Evolutionary conservation across 371 early-diverging fungal species (phyloP), one percentile per base, ranked within the genome.

Genomic region (Sporodiniella umbellata): DNA sequence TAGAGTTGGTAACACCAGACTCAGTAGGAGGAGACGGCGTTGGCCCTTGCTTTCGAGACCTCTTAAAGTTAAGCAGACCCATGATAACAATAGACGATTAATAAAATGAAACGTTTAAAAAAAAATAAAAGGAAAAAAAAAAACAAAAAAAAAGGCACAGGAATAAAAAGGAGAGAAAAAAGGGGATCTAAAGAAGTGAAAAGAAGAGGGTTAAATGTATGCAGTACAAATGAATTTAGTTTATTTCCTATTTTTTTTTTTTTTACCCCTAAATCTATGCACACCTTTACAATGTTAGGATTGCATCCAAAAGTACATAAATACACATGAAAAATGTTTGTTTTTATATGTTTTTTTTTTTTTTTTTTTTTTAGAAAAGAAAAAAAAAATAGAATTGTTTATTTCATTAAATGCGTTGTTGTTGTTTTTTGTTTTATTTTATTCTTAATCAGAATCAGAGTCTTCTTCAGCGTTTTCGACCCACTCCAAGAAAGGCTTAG

Each of bases 401-500:
- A n/a, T 45, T 45, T 45, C 10, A 31, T 31, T 31, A 45, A 33
- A 18, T 31, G 8, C 10, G 19, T 37, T n/a, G 5, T 37, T 17
- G 11, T 37, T 37, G 15, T 37, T 14, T 17, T 37, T 21, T 21
- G 11, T 42, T 25, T 44, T 28, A n/a, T 3, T 33, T 51, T 58
- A 61, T n/a, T 65, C 62, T 18, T 50, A 50, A 33, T 60, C 60
- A 42, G 68, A 69, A 30, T 72, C 72, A 31, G 70, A 68, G 6
- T 71, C 72, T 55, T 77, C 77, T 25, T 66, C 65, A 7, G 83
- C 84, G 58, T 80, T 81, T 43, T 82, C 80, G 18, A 98, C 76
- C 98, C 98, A 98, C 47, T 82, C 79, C 49, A 96, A 62, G 77
- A 98, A 98, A 26, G 94, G 91, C 61, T 77, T 84, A 12, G 96